Conservation (phyloP, 257 asterid species). For the Solanum appendiculatum region DNA sequence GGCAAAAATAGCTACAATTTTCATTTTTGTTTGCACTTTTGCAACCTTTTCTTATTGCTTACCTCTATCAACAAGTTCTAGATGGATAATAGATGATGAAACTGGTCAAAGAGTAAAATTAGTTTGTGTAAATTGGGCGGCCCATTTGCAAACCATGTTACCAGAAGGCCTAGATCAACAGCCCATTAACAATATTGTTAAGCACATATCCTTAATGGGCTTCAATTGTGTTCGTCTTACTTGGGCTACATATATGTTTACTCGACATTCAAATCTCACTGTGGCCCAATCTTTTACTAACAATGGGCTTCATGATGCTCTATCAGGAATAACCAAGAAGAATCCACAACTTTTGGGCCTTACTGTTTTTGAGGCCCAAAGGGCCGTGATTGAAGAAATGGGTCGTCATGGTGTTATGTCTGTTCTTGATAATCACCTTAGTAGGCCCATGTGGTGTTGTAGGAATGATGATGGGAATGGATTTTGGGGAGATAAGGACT, state of each 20-base stretch:
- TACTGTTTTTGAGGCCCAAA: slow-evolving; percentile 40
- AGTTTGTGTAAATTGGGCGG: slow-evolving; percentile 49
- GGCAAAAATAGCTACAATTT: neutral
- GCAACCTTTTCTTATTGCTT: slow-evolving; percentile 15
- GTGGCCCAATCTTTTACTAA: slow-evolving; percentile 14
- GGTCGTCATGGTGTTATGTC: slow-evolving; percentile 33
- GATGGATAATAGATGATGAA: slow-evolving; percentile 44
- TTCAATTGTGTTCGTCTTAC: slow-evolving; percentile 66
- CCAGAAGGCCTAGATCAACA: slow-evolving; percentile 51
- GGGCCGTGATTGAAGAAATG: slow-evolving; percentile 34
- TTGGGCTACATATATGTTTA: slow-evolving; percentile 54
- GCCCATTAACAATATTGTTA: slow-evolving; percentile 22
- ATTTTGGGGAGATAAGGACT: slow-evolving; percentile 53
- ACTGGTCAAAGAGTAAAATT: slow-evolving; percentile 39
- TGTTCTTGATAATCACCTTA: slow-evolving; percentile 61
- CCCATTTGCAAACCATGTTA: slow-evolving; percentile 46
- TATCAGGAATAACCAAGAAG: slow-evolving; percentile 15
- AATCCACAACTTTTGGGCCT: slow-evolving; percentile 26
- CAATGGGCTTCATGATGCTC: slow-evolving; percentile 24
- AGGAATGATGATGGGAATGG: slow-evolving; percentile 55
- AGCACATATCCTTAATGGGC: slow-evolving; percentile 28
- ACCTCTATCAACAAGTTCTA: slow-evolving; percentile 42
- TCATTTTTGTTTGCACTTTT: slow-evolving; percentile 7
- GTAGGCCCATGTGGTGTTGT: slow-evolving; percentile 68
- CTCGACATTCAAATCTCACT: slow-evolving; percentile 12